Evolutionary conservation across 2,329 filamentous ascomycete species (phyloP).

Genomic region (Colletotrichum zoysiae): DNA sequence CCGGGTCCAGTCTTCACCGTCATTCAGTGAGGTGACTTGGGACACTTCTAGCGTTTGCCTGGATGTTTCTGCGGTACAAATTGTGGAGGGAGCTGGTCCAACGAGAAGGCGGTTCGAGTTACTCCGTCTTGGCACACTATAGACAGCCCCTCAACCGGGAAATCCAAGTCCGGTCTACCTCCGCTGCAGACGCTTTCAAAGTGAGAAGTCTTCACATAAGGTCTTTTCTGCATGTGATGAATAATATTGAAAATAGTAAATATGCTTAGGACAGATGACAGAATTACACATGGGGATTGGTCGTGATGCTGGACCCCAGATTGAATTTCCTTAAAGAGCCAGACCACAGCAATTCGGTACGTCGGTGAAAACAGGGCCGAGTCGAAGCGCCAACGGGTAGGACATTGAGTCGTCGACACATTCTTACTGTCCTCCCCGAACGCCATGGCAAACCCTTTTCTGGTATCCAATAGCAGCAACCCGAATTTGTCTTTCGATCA

Average conservation of each 20-base stretch:
- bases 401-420: too few relatives aligned
- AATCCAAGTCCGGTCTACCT: slow-evolving; percentile 22
- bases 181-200: not conserved
- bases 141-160: slow-evolving; percentile 17
- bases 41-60: not conserved
- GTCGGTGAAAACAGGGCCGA: slow-evolving; percentile 16
- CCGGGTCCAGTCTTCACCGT: not conserved
- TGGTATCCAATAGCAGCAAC: not conserved
- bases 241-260: not conserved
- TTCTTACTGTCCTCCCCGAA: not conserved
- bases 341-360: not conserved
- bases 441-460: too few relatives aligned
- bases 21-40: not conserved
- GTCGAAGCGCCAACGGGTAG: too few relatives aligned
- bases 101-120: slow-evolving; percentile 32
- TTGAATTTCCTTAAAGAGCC: not conserved
- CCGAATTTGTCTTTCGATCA: not conserved
- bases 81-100: slow-evolving; percentile 8
- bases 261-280: not conserved
- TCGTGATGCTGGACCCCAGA: not conserved
- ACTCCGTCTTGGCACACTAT: slow-evolving; percentile 34
- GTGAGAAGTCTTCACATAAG: not conserved
- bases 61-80: not conserved
- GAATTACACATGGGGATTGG: not conserved
- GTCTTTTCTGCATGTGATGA: not conserved